Evolutionary conservation across 1,284 basidiomycete genomes (phyloP), one percentile per base, ranked within the genome.

Genomic region (Ceratobasidium sp.): DNA sequence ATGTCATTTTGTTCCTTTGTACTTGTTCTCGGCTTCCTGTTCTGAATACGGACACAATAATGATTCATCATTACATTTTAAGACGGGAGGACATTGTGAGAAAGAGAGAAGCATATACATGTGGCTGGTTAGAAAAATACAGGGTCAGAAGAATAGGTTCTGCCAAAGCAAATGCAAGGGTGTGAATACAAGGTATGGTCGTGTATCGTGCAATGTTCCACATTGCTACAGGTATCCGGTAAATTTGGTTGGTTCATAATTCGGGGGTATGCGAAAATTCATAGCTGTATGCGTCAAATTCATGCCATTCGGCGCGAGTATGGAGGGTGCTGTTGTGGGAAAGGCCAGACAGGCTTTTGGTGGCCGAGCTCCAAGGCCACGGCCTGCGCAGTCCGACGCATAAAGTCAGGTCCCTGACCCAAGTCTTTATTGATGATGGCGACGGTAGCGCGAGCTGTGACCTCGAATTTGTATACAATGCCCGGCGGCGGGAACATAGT

Each of bases 361-460:
- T 42, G 44, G 33, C 19, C 25, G 19, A 62, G n/a, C 46, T 62
- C 59, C 47, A 62, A 29, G 23, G 23, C 19, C 29, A 41, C 36
- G 21, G 59, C 23, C 33, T 29, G 19, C 33, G 59, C 46, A 14
- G 25, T 52, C 4, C 59, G 59, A 62, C 41, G 59, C 59, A 62
- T 62, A 41, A 39, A 62, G 19, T 39, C 50, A 9, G 59, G 59
- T 4, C 59, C 59, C 47, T 46, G 49, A 16, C 59, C 59, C 13
- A 62, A 33, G 16, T 62, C 59, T 14, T 62, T 62, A 47, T 62
- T 50, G 25, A 62, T 62, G 21, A 62, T 47, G 25, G 59, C 59
- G 16, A 62, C 49, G 4, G 59, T 62, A 19, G 41, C 59, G 52
- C 49, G 49, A n/a, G 59, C 59, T 6, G 27, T 29, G 39, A 62